Percentiles rank a stretch among this genome's conserved stretches.
Evolutionary conservation across 495 filamentous ascomycete species (phyloP).

Genomic region (Neurospora sp.): DNA sequence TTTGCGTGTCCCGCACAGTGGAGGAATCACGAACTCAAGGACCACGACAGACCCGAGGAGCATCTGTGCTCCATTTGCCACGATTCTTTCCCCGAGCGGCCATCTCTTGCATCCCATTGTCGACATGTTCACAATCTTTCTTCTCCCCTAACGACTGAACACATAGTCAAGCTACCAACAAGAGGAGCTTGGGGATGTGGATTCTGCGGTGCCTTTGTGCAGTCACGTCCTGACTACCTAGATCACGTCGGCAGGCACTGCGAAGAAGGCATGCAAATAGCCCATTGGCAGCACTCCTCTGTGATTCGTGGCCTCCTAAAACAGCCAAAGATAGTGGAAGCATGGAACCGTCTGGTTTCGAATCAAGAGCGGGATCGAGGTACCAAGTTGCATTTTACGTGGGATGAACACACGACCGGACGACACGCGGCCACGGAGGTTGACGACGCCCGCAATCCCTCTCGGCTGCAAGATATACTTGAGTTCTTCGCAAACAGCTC

Average conservation of each 20-base stretch:
- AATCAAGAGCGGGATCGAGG: slow-evolving; percentile 6
- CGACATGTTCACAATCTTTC: slow-evolving; percentile 3
- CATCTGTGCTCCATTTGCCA: slow-evolving; percentile 9
- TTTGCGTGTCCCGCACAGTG: slow-evolving; percentile 14
- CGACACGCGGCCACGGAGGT: neutral
- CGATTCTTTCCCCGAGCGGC: neutral
- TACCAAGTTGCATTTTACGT: slow-evolving; percentile 8
- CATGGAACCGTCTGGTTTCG: slow-evolving; percentile 10
- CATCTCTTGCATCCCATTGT: slow-evolving; percentile 3
- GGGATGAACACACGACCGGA: slow-evolving; percentile 9
- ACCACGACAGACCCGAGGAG: slow-evolving; percentile 7
- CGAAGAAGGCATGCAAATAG: slow-evolving; percentile 10
- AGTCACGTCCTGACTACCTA: slow-evolving; percentile 10
- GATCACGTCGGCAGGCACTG: slow-evolving; percentile 16
- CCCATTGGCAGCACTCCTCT: slow-evolving; percentile 14
- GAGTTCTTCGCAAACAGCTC: slow-evolving; percentile 8
- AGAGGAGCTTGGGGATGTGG: slow-evolving; percentile 19
- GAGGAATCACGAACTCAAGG: slow-evolving; percentile 12
- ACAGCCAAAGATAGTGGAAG: slow-evolving; percentile 8
- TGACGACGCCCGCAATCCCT: neutral
- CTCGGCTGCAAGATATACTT: slow-evolving; percentile 8
- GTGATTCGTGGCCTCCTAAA: slow-evolving; percentile 17
- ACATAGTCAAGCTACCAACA: neutral
- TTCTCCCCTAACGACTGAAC: neutral
- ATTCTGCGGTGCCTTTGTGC: slow-evolving; percentile 11